Conservation (phyloP, 176 grass and related monocot species). For the Pontederia paniculata region DNA sequence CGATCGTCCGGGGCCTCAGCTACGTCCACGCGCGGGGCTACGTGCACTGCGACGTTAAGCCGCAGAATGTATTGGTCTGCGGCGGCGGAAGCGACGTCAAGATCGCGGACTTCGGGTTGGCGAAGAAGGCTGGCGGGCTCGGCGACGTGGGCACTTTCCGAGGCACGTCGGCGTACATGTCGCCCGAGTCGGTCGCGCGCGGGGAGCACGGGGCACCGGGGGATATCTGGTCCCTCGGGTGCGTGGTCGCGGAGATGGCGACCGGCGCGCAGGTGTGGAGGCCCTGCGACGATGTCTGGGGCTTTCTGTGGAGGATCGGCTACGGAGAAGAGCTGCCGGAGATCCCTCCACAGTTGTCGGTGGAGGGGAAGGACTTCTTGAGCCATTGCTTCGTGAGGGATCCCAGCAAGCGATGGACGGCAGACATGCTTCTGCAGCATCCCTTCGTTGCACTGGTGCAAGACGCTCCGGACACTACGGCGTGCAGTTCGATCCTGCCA, state of each 20-base stretch:
- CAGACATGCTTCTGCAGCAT: slow-evolving; percentile 12
- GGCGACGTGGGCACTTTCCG: background rate
- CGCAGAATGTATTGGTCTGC: slow-evolving; percentile 6
- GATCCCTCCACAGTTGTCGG: background rate
- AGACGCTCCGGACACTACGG: background rate
- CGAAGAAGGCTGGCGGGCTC: background rate
- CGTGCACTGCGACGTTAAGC: slow-evolving; percentile 13
- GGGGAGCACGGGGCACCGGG: background rate
- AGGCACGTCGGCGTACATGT: slow-evolving; percentile 1
- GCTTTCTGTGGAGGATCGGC: background rate
- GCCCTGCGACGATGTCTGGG: background rate
- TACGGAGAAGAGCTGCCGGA: background rate
- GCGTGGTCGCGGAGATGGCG: slow-evolving; percentile 7
- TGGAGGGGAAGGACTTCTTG: slow-evolving; percentile 17
- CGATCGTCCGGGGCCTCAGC: background rate
- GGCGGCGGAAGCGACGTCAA: background rate
- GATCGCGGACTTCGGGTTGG: slow-evolving; percentile 12
- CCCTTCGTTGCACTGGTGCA: background rate
- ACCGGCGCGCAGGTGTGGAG: slow-evolving; percentile 1
- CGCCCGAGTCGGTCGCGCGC: slow-evolving; percentile 2
- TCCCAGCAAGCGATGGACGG: slow-evolving; percentile 1
- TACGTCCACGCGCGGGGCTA: slow-evolving; percentile 3
- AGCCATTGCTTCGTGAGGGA: slow-evolving; percentile 2
- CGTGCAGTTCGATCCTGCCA: background rate
- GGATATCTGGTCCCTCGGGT: slow-evolving; percentile 5